Base-by-base conservation (phyloP, 139 green algal species). In the Trebouxia sp. region DNA sequence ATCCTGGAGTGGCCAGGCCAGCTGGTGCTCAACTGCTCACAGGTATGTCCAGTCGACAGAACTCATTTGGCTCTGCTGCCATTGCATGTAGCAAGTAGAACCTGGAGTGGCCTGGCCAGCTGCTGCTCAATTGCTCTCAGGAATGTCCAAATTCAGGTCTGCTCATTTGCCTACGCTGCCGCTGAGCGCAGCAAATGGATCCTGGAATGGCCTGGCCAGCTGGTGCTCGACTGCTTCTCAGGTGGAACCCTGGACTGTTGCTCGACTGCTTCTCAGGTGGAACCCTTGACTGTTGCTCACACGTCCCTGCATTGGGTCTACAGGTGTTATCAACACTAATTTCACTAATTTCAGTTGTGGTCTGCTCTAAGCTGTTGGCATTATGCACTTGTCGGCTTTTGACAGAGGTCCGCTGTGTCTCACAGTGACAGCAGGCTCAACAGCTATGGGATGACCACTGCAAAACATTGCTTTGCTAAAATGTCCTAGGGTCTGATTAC, bases 1-100 rank as follows among this genome's bases (percentile, higher is more conserved):
- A 93, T 95, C 70, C 85, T 95, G 41, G 67, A 93, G 55, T 94
- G 90, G 90, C 89, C 91, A 20, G 91, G 91, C 12, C 90, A 93
- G 86, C 81, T 95, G 20, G 88, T 95, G 42, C 87, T 95, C 56
- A 92, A 91, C 75, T 91, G 87, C 80, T 91, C 85, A n/a, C 91
- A 94, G 84, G 91, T 90, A n/a, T 12, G 56, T 69, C 12, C 26
- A 28, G 12, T 1, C 32, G 6, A 45, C 6, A 22, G 12, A 20
- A 24, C 28, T 24, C n/a, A 28, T 14, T 42, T 24, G 28, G 5
- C 11, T 62, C 51, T 62, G 51, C 11, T 62, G 51, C 12, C 12
- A 62, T 24, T 24, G 9, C 88, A 22, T 85, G 91, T 53, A 82
- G 67, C 41, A 66, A 86, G 39, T 95, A 90, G 91, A 93, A 94